A percentile compares a stretch with the other conserved stretches of the same genome.
Evolutionary conservation across 2,329 filamentous ascomycete genomes (phyloP).

Genomic region (Bipolaris bicolor): DNA sequence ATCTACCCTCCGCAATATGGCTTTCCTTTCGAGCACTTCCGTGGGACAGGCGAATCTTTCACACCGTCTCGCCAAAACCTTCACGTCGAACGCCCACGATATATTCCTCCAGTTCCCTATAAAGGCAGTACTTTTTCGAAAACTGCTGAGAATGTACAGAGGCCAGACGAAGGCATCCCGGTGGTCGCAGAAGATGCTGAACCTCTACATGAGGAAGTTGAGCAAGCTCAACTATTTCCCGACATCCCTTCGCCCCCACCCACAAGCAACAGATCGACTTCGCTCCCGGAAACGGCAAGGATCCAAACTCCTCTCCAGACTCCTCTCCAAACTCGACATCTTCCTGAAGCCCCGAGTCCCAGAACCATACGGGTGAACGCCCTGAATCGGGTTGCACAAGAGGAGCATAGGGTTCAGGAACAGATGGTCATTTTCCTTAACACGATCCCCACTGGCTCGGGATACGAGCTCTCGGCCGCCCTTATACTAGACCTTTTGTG

Average conservation of each 20-base stretch:
- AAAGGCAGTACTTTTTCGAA: not conserved
- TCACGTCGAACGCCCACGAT: not conserved
- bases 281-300: not conserved
- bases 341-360: not conserved
- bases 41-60: slow-evolving; percentile 10
- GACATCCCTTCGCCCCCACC: not conserved
- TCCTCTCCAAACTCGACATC: not conserved
- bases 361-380: not conserved
- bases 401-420: not conserved
- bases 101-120: not conserved
- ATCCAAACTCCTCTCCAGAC: not conserved
- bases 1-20: not conserved
- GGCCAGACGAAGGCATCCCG: not conserved
- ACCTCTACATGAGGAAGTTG: not conserved
- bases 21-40: slow-evolving; percentile 7
- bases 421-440: slow-evolving; percentile 1
- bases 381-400: not conserved
- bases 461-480: not conserved
- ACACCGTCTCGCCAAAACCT: not conserved
- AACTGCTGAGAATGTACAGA: not conserved
- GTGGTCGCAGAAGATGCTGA: not conserved
- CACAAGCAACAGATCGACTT: not conserved
- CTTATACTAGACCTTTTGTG: not conserved
- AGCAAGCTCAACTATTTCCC: not conserved
- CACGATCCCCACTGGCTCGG: not conserved